Percentiles rank a stretch among this genome's conserved stretches.
Conservation (phyloP, 257 asterid species). For the Solanum clarkiae region DNA sequence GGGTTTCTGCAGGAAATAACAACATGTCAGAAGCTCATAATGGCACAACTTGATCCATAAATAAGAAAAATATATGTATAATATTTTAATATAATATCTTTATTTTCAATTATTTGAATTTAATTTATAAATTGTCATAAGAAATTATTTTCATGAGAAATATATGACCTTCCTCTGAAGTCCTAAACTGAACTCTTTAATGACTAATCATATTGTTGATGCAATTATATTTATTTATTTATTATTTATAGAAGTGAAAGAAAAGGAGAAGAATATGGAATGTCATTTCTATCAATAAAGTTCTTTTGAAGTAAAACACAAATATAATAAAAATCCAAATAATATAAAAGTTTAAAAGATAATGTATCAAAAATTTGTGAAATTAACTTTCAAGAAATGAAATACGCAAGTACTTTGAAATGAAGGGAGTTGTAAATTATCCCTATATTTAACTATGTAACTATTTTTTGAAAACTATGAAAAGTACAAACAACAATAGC, state of each 20-base stretch:
- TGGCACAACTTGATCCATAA: neutral
- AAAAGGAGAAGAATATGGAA: neutral
- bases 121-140: neutral
- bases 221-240: too few species aligned
- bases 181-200: neutral
- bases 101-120: neutral
- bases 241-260: too few species aligned
- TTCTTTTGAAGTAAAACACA: neutral
- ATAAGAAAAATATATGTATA: neutral
- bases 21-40: neutral
- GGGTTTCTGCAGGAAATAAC: neutral
- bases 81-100: neutral
- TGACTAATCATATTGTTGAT: too few species aligned
- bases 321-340: neutral
- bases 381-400: too few species aligned
- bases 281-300: neutral
- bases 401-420: too few species aligned
- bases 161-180: neutral
- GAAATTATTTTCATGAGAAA: neutral
- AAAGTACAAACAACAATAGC: too few species aligned
- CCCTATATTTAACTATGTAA: too few species aligned
- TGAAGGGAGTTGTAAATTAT: too few species aligned
- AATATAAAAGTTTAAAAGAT: neutral
- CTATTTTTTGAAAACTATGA: too few species aligned
- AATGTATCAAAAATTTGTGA: too few species aligned